These are phyloP conservation scores for Claviceps sp. DNA, from an alignment of 2,329 filamentous ascomycete species.

Conservation along the genomic window DNA sequence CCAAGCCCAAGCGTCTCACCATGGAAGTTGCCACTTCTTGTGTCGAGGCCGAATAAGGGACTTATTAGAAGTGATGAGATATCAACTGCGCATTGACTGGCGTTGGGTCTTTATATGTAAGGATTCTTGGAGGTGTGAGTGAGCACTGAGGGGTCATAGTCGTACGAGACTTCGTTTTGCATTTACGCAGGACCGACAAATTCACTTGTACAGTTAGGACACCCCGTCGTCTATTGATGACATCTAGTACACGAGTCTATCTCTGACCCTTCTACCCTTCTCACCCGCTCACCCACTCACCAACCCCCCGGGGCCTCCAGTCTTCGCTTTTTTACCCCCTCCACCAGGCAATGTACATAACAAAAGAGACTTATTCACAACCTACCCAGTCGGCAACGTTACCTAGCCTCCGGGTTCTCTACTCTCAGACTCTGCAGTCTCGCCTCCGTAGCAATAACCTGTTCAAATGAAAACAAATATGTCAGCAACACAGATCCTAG, in stretches of 20 bases:
- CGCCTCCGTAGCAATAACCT: constrained; percentile 85
- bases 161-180: no score
- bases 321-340: constrained; percentile 10
- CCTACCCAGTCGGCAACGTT: background rate
- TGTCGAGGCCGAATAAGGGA: no score
- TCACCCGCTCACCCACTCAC: background rate
- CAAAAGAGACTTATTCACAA: constrained; percentile 28
- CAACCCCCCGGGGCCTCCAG: background rate
- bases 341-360: constrained; percentile 22
- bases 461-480: constrained; percentile 8
- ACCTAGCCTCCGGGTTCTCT: constrained; percentile 26
- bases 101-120: no score
- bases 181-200: no score
- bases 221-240: background rate
- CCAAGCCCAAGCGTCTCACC: no score
- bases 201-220: no score
- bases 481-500: background rate
- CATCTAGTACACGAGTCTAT: background rate
- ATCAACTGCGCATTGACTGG: no score
- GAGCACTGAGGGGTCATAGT: no score
- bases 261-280: background rate
- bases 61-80: no score
- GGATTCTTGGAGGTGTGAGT: no score
- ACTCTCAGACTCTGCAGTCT: constrained; percentile 77
- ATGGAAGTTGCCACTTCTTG: no score